Conservation (phyloP, 2,329 filamentous ascomycete genomes). For the Xylaria sp. region DNA sequence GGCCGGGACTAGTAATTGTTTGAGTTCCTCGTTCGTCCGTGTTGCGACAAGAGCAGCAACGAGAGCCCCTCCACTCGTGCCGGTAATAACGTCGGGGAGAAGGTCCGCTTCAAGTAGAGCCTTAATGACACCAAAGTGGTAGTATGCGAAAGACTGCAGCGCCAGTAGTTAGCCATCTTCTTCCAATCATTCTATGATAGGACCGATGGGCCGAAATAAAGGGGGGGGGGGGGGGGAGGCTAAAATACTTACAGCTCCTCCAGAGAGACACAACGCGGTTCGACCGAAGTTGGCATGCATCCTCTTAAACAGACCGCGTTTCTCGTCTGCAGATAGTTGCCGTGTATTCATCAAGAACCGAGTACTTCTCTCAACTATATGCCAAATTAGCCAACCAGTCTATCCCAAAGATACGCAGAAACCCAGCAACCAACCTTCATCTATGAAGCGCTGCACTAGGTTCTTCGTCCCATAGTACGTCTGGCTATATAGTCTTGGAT, state of each 20-base stretch:
- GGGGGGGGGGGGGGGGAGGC: neutral
- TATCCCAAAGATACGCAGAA: conserved; percentile 9
- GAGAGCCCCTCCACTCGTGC: conserved; percentile 92
- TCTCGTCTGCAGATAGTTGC: conserved; percentile 76
- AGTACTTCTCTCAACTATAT: conserved; percentile 71
- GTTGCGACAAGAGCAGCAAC: conserved; percentile 89
- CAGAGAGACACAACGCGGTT: conserved; percentile 91
- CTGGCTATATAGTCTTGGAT: conserved; percentile 93
- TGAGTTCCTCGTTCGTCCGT: conserved; percentile 90
- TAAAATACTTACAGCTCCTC: conserved; percentile 69
- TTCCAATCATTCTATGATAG: neutral
- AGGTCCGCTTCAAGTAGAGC: conserved; percentile 87
- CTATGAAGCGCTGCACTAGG: conserved; percentile 87
- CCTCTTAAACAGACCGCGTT: conserved; percentile 85
- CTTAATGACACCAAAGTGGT: conserved; percentile 93
- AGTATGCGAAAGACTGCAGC: conserved; percentile 82
- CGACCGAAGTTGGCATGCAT: conserved; percentile 91
- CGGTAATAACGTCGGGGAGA: conserved; percentile 93
- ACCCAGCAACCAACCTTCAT: conserved; percentile 71
- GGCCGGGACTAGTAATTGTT: conserved; percentile 84
- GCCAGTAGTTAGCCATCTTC: conserved; percentile 6
- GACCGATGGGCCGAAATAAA: neutral
- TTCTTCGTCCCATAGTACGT: conserved; percentile 99
- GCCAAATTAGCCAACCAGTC: conserved; percentile 15
- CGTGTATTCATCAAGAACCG: conserved; percentile 75